Evolutionary conservation across 2,329 filamentous ascomycete genomes (phyloP).

Genomic region (Apiospora sp.): DNA sequence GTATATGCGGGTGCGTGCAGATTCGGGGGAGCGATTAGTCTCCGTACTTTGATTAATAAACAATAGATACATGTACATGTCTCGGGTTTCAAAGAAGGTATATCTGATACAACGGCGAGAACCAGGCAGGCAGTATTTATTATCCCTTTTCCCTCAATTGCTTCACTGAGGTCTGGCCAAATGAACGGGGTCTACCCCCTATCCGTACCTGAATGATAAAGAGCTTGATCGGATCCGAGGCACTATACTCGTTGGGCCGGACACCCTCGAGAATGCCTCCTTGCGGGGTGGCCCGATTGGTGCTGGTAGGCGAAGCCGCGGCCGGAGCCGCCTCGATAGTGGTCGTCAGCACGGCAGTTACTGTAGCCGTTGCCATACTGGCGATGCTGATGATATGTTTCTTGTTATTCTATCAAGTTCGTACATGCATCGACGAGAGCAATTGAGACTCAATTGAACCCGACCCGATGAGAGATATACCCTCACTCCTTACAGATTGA

Average conservation of each 20-base stretch:
- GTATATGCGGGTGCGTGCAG: background rate
- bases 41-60: background rate
- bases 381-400: background rate
- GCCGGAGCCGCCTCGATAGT: constrained; percentile 38
- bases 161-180: background rate
- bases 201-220: constrained; percentile 74
- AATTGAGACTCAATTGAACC: background rate
- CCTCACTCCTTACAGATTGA: background rate
- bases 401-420: background rate
- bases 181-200: background rate
- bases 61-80: background rate
- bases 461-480: background rate
- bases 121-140: background rate
- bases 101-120: background rate
- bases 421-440: background rate
- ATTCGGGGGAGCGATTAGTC: background rate
- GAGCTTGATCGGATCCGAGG: constrained; percentile 75
- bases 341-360: constrained; percentile 34
- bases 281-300: constrained; percentile 47
- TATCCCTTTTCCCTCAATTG: background rate
- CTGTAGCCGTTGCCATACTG: constrained; percentile 30
- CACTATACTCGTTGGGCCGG: constrained; percentile 73
- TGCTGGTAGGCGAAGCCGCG: constrained; percentile 40
- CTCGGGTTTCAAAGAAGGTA: background rate
- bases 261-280: constrained; percentile 75